Evolutionary conservation across 441 rosid species (phyloP).

Genomic region (Erodium trifolium): DNA sequence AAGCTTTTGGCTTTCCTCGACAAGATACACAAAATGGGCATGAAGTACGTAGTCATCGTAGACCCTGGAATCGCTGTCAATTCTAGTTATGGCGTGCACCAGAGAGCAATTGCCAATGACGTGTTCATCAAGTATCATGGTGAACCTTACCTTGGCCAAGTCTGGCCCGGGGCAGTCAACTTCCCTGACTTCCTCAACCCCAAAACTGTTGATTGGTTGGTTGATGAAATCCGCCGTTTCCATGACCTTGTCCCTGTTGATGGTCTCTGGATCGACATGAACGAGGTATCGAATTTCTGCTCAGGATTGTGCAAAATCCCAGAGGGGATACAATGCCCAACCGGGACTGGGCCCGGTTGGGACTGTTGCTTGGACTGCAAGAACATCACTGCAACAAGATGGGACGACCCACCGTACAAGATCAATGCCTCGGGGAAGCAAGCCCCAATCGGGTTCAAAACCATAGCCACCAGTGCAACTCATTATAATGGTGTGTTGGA

Average conservation of each 20-base stretch:
- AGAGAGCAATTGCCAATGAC: constrained; percentile 74
- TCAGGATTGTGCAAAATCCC: constrained; percentile 73
- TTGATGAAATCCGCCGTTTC: constrained; percentile 72
- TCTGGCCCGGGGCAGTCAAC: constrained; percentile 91
- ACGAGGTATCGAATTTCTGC: constrained; percentile 88
- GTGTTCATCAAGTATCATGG: constrained; percentile 86
- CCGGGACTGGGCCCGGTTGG: constrained; percentile 89
- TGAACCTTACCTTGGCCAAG: constrained; percentile 81
- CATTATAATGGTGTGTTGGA: constrained; percentile 86
- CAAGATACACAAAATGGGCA: constrained; percentile 67
- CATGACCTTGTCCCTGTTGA: constrained; percentile 82
- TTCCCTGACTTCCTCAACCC: constrained; percentile 98
- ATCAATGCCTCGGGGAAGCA: constrained; percentile 73
- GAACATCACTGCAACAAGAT: constrained; percentile 69
- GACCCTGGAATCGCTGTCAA: constrained; percentile 93
- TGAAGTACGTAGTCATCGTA: constrained; percentile 79
- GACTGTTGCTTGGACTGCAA: constrained; percentile 92
- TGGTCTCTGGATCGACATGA: constrained; percentile 97
- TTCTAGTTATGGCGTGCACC: constrained; percentile 64
- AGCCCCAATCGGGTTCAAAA: constrained; percentile 71
- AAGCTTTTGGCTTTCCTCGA: constrained; percentile 76
- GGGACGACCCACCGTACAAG: constrained; percentile 99
- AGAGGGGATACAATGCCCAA: constrained; percentile 56
- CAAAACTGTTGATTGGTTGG: constrained; percentile 87
- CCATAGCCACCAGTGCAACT: constrained; percentile 83